A percentile compares a stretch with the other conserved stretches of the same genome.
These are phyloP conservation scores for Theileria parva DNA, from an alignment of 169 alveolate genomes.

Conservation along the genomic window DNA sequence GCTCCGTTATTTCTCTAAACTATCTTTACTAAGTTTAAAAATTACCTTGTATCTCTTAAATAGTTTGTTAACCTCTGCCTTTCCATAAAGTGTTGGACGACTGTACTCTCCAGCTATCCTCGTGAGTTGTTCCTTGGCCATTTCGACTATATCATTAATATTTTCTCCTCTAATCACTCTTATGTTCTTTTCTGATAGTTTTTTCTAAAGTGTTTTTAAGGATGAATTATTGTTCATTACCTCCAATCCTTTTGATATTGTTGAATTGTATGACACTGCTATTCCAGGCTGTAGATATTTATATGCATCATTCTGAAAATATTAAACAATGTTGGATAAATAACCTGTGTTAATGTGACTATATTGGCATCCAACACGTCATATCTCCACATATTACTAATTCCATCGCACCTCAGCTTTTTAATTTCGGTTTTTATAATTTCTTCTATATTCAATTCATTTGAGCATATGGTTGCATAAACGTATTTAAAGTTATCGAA, in stretches of 20 bases:
- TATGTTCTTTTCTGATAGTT: background rate
- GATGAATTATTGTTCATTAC: background rate
- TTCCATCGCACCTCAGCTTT: too few relatives aligned
- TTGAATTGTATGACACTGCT: background rate
- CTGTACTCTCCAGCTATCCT: too few relatives aligned
- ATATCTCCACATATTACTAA: background rate
- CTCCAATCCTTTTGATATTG: background rate
- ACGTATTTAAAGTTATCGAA: too few relatives aligned
- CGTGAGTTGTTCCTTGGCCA: too few relatives aligned
- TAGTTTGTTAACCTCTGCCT: constrained; percentile 48
- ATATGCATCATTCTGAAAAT: background rate
- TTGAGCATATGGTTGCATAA: too few relatives aligned
- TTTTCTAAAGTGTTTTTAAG: background rate
- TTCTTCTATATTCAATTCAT: too few relatives aligned
- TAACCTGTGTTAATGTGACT: background rate
- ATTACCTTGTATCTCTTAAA: constrained; percentile 50
- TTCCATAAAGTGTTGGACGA: constrained; percentile 33
- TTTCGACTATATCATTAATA: constrained; percentile 41
- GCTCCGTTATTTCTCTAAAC: constrained; percentile 53
- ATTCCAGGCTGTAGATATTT: background rate
- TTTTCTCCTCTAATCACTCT: constrained; percentile 40
- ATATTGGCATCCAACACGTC: constrained; percentile 14
- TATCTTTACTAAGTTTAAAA: background rate
- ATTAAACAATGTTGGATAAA: background rate
- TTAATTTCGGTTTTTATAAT: too few relatives aligned